A percentile compares a stretch with the other conserved stretches of the same genome.
Conservation (phyloP, 257 asterid genomes). For the Gentiana straminea region DNA sequence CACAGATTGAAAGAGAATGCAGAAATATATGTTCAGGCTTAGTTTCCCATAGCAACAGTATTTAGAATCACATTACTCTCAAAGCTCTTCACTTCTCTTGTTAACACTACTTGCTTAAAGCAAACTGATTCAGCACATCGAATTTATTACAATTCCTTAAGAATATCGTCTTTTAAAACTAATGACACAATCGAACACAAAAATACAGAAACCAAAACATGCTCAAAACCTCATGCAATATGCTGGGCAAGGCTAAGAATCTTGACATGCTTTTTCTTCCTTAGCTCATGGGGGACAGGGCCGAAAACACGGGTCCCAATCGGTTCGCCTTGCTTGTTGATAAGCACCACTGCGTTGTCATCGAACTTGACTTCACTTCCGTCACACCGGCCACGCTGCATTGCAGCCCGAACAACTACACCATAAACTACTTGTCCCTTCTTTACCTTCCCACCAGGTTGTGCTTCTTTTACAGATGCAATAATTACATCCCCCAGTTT, state of each 20-base stretch:
- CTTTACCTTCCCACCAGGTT: slow-evolving; percentile 82
- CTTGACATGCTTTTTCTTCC: slow-evolving; percentile 93
- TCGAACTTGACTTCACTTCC: slow-evolving; percentile 91
- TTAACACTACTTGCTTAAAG: too few relatives aligned
- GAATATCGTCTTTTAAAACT: too few relatives aligned
- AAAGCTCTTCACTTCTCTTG: too few relatives aligned
- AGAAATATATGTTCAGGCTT: too few relatives aligned
- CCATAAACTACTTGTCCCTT: slow-evolving; percentile 79
- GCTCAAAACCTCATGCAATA: slow-evolving; percentile 33
- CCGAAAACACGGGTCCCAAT: slow-evolving; percentile 93
- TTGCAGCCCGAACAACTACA: slow-evolving; percentile 91
- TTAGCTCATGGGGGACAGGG: slow-evolving; percentile 88
- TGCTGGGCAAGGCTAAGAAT: slow-evolving; percentile 92
- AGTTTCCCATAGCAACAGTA: too few relatives aligned
- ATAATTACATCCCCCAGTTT: slow-evolving; percentile 78
- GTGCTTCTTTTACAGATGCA: slow-evolving; percentile 89
- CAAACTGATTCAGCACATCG: too few relatives aligned
- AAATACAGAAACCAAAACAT: background rate
- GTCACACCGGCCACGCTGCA: slow-evolving; percentile 80
- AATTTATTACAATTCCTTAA: too few relatives aligned
- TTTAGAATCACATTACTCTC: too few relatives aligned
- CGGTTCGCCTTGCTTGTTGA: slow-evolving; percentile 89
- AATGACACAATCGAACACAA: too few relatives aligned
- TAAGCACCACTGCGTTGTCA: slow-evolving; percentile 80
- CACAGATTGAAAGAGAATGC: too few relatives aligned